Conservation (phyloP, 768 basidiomycete species). For the Tricholoma terreum region DNA sequence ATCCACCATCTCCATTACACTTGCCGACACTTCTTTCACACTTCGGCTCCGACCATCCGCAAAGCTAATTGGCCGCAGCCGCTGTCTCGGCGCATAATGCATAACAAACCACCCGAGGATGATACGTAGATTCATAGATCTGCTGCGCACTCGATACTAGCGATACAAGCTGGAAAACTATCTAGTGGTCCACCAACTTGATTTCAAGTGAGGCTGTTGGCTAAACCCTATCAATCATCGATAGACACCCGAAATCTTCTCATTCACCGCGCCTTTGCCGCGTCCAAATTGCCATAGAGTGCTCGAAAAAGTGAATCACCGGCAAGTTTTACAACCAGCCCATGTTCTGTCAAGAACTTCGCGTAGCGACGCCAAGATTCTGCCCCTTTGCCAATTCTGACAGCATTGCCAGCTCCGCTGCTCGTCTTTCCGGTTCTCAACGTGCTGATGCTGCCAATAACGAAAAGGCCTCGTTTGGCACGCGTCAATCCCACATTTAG, state of each 20-base stretch:
- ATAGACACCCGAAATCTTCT: neutral
- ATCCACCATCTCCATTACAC: too few species aligned
- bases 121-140: too few species aligned
- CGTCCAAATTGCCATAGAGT: slow-evolving; percentile 37
- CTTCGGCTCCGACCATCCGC: neutral
- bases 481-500: slow-evolving; percentile 91
- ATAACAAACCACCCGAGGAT: too few species aligned
- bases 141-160: too few species aligned
- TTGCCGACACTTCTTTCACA: neutral
- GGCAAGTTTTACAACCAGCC: slow-evolving; percentile 48
- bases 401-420: slow-evolving; percentile 16
- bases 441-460: slow-evolving; percentile 72
- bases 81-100: too few species aligned
- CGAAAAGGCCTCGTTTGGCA: slow-evolving; percentile 81
- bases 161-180: too few species aligned
- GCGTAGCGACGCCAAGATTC: slow-evolving; percentile 64
- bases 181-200: too few species aligned
- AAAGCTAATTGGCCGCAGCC: too few species aligned
- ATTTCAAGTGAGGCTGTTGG: too few species aligned
- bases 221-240: neutral
- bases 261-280: slow-evolving; percentile 9
- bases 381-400: slow-evolving; percentile 37
- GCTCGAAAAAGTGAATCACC: slow-evolving; percentile 41
- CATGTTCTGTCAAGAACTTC: slow-evolving; percentile 48
- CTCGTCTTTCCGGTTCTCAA: slow-evolving; percentile 46